These are phyloP conservation scores for Barnettozyma hawaiiensis DNA, from an alignment of 1,139 yeast genomes.

Conservation along the genomic window DNA sequence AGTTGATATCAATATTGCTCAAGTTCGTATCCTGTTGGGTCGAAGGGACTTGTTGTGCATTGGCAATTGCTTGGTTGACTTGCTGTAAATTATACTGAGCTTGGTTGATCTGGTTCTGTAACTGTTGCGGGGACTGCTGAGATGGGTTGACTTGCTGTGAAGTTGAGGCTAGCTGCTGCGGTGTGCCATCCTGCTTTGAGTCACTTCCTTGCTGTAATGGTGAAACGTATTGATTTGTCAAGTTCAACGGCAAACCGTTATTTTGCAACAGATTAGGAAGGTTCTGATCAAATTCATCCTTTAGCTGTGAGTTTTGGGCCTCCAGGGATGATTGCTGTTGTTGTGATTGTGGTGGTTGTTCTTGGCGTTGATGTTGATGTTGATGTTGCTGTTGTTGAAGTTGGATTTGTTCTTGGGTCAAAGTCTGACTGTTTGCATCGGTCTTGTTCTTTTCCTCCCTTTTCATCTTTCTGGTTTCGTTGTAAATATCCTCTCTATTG, in stretches of 20 bases:
- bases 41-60: conserved; percentile 22
- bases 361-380: background rate
- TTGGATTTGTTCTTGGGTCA: conserved; percentile 2
- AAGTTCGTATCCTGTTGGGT: conserved; percentile 16
- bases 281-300: conserved; percentile 23
- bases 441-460: conserved; percentile 24
- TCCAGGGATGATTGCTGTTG: background rate
- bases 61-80: conserved; percentile 24
- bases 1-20: conserved; percentile 24
- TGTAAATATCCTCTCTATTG: conserved; percentile 27
- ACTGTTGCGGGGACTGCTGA: conserved; percentile 5
- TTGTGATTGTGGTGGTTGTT: conserved; percentile 7
- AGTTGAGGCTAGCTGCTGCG: background rate
- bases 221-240: conserved; percentile 14
- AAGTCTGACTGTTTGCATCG: conserved; percentile 1
- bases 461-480: conserved; percentile 29
- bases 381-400: conserved; percentile 4
- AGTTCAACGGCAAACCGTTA: conserved; percentile 17
- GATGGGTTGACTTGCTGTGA: conserved; percentile 6
- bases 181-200: background rate
- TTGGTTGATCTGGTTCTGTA: conserved; percentile 10
- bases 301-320: conserved; percentile 4
- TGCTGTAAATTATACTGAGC: conserved; percentile 15
- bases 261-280: conserved; percentile 24
- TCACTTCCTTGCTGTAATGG: background rate